These are phyloP conservation scores for Botryosphaeria dothidea DNA, from an alignment of 2,329 filamentous ascomycete genomes.

Conservation along the genomic window DNA sequence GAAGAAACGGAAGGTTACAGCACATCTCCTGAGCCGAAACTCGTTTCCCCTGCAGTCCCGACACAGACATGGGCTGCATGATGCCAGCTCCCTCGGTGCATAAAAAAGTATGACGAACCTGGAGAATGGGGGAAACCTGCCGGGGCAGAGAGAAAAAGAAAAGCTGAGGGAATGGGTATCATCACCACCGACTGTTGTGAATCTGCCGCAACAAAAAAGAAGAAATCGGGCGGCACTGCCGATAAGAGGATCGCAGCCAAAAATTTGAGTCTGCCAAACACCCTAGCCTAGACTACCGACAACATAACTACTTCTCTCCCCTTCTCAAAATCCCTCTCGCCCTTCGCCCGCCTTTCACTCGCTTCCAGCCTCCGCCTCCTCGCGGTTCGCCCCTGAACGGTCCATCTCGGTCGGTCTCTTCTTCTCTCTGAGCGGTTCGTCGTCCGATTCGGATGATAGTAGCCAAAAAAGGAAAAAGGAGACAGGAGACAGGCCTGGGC, in stretches of 20 bases:
- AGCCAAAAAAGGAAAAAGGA: conserved; percentile 18
- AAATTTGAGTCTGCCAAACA: conserved; percentile 20
- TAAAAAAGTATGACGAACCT: background rate
- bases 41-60: background rate
- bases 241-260: conserved; percentile 17
- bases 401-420: conserved; percentile 1
- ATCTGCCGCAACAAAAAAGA: background rate
- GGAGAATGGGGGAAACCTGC: background rate
- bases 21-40: background rate
- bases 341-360: conserved; percentile 19
- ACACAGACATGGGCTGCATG: background rate
- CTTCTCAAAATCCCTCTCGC: conserved; percentile 20
- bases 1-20: background rate
- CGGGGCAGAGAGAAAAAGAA: background rate
- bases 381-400: conserved; percentile 15
- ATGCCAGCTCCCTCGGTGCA: background rate
- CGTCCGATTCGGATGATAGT: conserved; percentile 14
- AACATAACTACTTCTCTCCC: conserved; percentile 21
- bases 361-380: conserved; percentile 20
- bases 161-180: conserved; percentile 2
- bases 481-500: conserved; percentile 16
- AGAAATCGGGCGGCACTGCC: conserved; percentile 4
- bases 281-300: conserved; percentile 22
- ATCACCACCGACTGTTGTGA: conserved; percentile 2
- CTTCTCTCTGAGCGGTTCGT: conserved; percentile 9